Conservation (phyloP, 352 stramenopile species). For the Phytophthora crassamura region DNA sequence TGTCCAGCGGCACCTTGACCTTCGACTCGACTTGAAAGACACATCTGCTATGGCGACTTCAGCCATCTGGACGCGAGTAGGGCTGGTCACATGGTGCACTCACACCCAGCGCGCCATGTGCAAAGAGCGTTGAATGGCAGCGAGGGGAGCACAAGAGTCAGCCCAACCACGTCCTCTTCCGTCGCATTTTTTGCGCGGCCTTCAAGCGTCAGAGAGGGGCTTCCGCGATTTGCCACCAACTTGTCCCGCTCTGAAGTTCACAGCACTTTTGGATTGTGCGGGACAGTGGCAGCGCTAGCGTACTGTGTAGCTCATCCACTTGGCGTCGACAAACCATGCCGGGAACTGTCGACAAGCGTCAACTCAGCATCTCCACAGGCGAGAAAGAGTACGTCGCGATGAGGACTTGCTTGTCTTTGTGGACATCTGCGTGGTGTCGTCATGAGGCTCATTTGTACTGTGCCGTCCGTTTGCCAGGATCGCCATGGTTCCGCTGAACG, state of each 20-base stretch:
- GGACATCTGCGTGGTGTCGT: neutral
- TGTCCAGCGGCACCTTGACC: constrained; percentile 10
- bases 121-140: constrained; percentile 30
- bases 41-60: too few species aligned
- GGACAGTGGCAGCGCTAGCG: constrained; percentile 4
- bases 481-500: constrained; percentile 31
- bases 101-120: constrained; percentile 23
- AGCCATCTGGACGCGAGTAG: constrained; percentile 40
- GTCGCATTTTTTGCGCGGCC: constrained; percentile 26
- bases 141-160: constrained; percentile 32
- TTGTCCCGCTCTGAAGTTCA: constrained; percentile 1
- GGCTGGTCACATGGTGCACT: constrained; percentile 23
- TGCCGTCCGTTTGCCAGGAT: constrained; percentile 20
- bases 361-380: constrained; percentile 23
- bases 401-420: constrained; percentile 20
- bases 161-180: constrained; percentile 33
- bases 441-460: constrained; percentile 13
- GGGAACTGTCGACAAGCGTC: constrained; percentile 23
- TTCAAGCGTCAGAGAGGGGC: constrained; percentile 27
- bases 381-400: constrained; percentile 38
- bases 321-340: constrained; percentile 26
- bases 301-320: neutral
- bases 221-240: constrained; percentile 24
- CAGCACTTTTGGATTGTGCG: constrained; percentile 35
- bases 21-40: neutral